A percentile compares a stretch with the other conserved stretches of the same genome.
phyloP scores from a whole-genome alignment of 164 flowering plant genomes.

The Liriodendron chinense region DNA sequence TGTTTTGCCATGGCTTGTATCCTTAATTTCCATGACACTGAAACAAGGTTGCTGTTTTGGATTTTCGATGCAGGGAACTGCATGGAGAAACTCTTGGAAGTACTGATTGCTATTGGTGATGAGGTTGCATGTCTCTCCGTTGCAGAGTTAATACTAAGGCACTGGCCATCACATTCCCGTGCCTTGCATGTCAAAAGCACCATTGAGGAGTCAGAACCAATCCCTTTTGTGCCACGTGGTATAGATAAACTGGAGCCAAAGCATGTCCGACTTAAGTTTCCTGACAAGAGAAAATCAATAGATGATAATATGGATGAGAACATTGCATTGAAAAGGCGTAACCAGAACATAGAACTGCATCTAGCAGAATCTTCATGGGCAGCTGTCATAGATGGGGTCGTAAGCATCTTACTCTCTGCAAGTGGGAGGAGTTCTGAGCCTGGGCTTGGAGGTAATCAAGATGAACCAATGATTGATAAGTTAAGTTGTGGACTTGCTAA shows the following conservation, averaged over 20 bases:
- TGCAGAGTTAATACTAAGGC: conserved; percentile 77
- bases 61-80: conserved; percentile 73
- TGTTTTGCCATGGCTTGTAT: neutral
- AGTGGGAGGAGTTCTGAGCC: conserved; percentile 33
- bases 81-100: conserved; percentile 98
- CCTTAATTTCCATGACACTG: no score
- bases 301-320: conserved; percentile 33
- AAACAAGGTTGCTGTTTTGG: neutral
- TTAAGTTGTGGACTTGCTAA: conserved; percentile 12
- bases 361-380: conserved; percentile 74
- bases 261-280: conserved; percentile 77
- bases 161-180: conserved; percentile 97
- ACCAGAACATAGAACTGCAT: conserved; percentile 47
- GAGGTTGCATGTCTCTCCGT: conserved; percentile 94
- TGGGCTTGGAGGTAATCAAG: conserved; percentile 13
- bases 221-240: conserved; percentile 89
- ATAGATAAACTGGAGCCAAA: conserved; percentile 89
- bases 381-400: conserved; percentile 49
- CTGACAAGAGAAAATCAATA: conserved; percentile 65
- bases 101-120: conserved; percentile 95
- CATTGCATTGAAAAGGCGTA: conserved; percentile 42
- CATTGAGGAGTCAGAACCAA: conserved; percentile 72
- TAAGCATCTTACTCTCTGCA: conserved; percentile 42
- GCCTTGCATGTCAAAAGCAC: conserved; percentile 85
- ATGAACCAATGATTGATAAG: conserved; percentile 16